Conservation (phyloP, 345 rosid species). For the Rhizophora mangle region DNA sequence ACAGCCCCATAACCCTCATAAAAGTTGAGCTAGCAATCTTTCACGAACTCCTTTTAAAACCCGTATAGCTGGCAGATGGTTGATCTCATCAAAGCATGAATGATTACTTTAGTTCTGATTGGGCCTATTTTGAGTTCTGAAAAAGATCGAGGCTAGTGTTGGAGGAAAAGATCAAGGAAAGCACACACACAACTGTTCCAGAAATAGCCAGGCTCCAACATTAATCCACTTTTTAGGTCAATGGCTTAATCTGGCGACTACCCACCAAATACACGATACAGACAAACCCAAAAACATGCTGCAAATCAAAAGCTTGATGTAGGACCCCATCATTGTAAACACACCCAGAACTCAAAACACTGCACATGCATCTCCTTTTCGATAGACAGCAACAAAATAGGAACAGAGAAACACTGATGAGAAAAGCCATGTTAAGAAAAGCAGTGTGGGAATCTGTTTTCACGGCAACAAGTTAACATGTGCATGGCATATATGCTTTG, state of each 20-base stretch:
- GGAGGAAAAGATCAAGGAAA: constrained; percentile 1
- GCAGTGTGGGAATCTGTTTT: constrained; percentile 6
- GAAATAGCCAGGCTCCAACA: constrained; percentile 21
- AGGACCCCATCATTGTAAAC: constrained; percentile 28
- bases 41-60: not conserved
- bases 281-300: constrained; percentile 12
- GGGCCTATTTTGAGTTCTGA: constrained; percentile 6
- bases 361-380: constrained; percentile 21
- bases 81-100: constrained; percentile 9
- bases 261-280: constrained; percentile 5
- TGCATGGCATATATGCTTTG: not conserved
- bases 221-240: constrained; percentile 17
- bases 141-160: constrained; percentile 6
- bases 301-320: constrained; percentile 25
- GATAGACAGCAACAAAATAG: constrained; percentile 19
- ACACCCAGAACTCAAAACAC: constrained; percentile 5
- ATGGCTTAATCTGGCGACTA: constrained; percentile 14
- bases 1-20: not conserved
- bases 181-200: constrained; percentile 16
- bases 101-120: constrained; percentile 16
- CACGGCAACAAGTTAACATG: constrained; percentile 1
- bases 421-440: constrained; percentile 9
- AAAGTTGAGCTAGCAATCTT: constrained; percentile 3
- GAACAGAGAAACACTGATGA: constrained; percentile 15
- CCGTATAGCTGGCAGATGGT: constrained; percentile 16